Conservation (phyloP, 176 grass and related monocot species). For the Elaeis guineensis region DNA sequence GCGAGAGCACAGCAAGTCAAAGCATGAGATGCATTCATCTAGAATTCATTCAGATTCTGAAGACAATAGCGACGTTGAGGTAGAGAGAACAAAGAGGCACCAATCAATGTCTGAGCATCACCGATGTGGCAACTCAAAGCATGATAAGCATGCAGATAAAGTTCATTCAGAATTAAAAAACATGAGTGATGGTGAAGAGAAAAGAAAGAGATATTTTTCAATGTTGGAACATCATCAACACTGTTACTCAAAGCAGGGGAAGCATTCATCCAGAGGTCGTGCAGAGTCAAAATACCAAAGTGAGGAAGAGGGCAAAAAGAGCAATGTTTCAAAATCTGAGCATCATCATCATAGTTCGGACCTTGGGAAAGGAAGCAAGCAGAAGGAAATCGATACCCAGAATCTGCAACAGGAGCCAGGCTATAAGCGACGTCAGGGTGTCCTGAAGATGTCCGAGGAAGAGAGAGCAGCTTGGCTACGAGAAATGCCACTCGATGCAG, state of each 20-base stretch:
- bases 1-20: slow-evolving; percentile 45
- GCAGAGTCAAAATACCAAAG: slow-evolving; percentile 32
- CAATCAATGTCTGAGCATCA: background rate
- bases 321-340: slow-evolving; percentile 23
- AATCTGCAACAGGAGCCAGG: slow-evolving; percentile 26
- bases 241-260: background rate
- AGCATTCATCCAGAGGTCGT: slow-evolving; percentile 1
- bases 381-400: slow-evolving; percentile 14
- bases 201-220: slow-evolving; percentile 35
- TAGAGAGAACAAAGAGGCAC: slow-evolving; percentile 5
- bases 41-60: slow-evolving; percentile 35
- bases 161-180: slow-evolving; percentile 23
- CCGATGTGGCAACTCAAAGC: background rate
- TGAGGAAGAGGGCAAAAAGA: slow-evolving; percentile 5
- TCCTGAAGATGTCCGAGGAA: slow-evolving; percentile 80
- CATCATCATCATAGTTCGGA: slow-evolving; percentile 20
- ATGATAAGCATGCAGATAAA: slow-evolving; percentile 23
- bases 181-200: slow-evolving; percentile 22
- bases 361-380: slow-evolving; percentile 25
- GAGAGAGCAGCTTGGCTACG: slow-evolving; percentile 66
- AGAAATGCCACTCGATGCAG: slow-evolving; percentile 76
- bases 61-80: background rate
- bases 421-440: slow-evolving; percentile 32
- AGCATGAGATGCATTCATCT: slow-evolving; percentile 31
- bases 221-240: background rate